Base-by-base conservation (phyloP, 768 basidiomycete genomes). In the Suillus decipiens region DNA sequence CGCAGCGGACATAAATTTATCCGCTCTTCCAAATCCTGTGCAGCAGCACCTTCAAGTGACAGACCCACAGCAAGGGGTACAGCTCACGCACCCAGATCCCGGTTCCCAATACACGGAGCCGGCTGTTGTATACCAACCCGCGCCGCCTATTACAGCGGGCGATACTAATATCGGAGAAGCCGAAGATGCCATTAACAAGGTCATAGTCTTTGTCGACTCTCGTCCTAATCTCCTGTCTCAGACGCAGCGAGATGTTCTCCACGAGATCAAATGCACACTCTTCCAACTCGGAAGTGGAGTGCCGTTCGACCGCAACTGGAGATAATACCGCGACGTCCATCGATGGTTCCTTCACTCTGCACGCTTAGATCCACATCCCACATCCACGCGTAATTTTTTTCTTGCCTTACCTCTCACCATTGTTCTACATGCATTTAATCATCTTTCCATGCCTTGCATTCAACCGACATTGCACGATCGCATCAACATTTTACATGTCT, bases 161-260 rank as follows among this genome's bases (percentile, higher is more conserved):
- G 71, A 63, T 56, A 69, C 68, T 22, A 78, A 81, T 56, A 69
- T 81, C n/a, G 69, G 73, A 0, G 82, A 86, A 57, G 86, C 82
- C 2, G 83, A 88, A 57, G 79, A 80, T 11, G 82, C 85, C 31
- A 72, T 88, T 59, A 80, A 84, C 70, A 83, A 76, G 65, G 76
- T 89, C 62, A 78, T 88, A 65, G 50, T 74, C 14, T 89, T 81
- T 64, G 71, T 88, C 64, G 83, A 87, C 70, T 73, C 77, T 37
- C 77, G 76, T 55, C 71, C 71, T 10, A 51, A 68, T 24, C 64
- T 78, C 8, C 63, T 80, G 65, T 72, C 70, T 43, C 57, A 61
- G 9, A 73, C 69, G 58, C 82, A 82, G 67, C 80, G 79, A 51
- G 72, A 72, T 57, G 71, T 70, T 33, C 82, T 88, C 48, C 65